Percentiles rank a stretch among this genome's conserved stretches.
Evolutionary conservation across 2,329 filamentous ascomycete genomes (phyloP).

Genomic region (Bertia moriformis): DNA sequence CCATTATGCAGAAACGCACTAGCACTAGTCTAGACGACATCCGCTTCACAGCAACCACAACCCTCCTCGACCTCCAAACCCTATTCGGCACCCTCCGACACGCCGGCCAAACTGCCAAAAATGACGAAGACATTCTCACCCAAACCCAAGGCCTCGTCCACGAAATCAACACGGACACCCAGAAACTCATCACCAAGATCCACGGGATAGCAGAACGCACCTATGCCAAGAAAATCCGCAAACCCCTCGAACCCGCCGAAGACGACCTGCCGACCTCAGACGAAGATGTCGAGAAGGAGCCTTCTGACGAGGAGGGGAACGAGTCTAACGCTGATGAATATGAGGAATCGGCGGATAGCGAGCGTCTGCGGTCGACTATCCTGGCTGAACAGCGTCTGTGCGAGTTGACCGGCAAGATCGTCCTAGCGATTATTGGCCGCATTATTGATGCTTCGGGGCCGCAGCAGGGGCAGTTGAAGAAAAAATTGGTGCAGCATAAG

Average conservation of each 20-base stretch:
- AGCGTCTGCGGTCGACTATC: conserved; percentile 16
- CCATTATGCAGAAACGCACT: conserved; percentile 6
- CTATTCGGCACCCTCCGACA: conserved; percentile 26
- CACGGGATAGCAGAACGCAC: conserved; percentile 10
- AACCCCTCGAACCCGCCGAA: conserved; percentile 1
- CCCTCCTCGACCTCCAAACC: conserved; percentile 43
- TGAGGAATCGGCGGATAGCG: conserved; percentile 20
- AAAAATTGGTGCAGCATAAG: conserved; percentile 40
- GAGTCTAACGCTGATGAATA: conserved; percentile 23
- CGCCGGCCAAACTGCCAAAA: not conserved
- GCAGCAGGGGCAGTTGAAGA: conserved; percentile 21
- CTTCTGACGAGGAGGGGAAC: not conserved
- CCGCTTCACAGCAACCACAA: conserved; percentile 34
- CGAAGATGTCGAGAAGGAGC: conserved; percentile 4
- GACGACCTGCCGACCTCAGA: conserved; percentile 3
- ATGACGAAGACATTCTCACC: conserved; percentile 1
- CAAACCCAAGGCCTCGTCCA: conserved; percentile 4
- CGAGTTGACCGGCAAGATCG: conserved; percentile 43
- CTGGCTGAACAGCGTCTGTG: conserved; percentile 46
- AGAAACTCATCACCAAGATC: conserved; percentile 5
- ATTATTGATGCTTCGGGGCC: conserved; percentile 27
- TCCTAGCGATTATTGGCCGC: conserved; percentile 40
- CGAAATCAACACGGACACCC: conserved; percentile 3
- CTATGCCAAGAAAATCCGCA: conserved; percentile 10
- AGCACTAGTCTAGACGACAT: conserved; percentile 30